Base-by-base conservation (phyloP, 805 yeast species). In the Wickerhamomyces chambardii region DNA sequence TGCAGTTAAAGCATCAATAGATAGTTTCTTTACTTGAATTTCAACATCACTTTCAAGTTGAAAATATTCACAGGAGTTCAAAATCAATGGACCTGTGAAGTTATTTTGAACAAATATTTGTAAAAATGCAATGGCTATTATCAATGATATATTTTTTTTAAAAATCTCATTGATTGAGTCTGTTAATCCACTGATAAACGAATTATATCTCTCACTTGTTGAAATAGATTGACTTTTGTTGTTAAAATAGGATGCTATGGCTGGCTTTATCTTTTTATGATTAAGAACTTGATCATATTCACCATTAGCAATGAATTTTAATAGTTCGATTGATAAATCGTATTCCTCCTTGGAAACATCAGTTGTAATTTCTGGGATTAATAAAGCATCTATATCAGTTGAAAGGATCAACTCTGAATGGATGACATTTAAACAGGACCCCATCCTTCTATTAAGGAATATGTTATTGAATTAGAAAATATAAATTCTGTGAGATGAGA, bases 71-170 rank as follows among this genome's bases (percentile, higher is more conserved):
- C 17, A 15, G 32, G 27, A 24, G 12, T n/a, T 14, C 12, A 21
- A 29, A 3, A 21, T 12, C 17, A n/a, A 24, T 5, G 96, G 96
- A 8, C 97, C 97, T 0, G 95, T 84, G 56, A 69, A 84, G 54
- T 89, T 89, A 34, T 70, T 57, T 53, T 85, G 94, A 14, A 83
- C 60, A 50, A 82, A 89, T 2, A 72, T 51, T 50, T 86, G 87
- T 18, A 85, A 58, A 4, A 75, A 58, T 1, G 81, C 67, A 40
- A 84, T 66, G 3, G 84, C 50, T n/a, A 46, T 29, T 10, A 41
- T 30, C 4, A 46, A 33, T 3, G 46, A 27, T 2, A 24, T 14
- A 16, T 46, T 48, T 24, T 30, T 39, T 19, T 42, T 30, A 6
- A 30, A 15, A 16, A n/a, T n/a, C 2, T 27, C 6, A 6, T 28